phyloP scores from a whole-genome alignment of 768 basidiomycete species.

The Lentinula sp. region DNA sequence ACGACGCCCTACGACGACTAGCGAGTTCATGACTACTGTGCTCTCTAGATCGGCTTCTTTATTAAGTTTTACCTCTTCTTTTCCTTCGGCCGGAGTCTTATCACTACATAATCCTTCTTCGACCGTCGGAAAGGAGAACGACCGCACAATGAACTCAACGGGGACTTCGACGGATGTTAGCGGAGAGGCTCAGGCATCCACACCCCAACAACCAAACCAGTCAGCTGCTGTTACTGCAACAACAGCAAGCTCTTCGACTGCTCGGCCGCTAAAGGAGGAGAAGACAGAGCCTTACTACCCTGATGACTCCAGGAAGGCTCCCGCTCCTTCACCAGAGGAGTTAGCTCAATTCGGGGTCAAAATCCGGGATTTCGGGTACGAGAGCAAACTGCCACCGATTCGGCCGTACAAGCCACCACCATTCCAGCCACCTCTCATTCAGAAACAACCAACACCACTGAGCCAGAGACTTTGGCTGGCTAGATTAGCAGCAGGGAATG shows the following conservation, averaged over 20 bases:
- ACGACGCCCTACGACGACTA: too few species aligned
- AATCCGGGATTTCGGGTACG: conserved; percentile 58
- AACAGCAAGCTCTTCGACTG: neutral
- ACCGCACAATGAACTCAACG: too few species aligned
- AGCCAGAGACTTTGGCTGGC: neutral
- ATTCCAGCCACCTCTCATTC: conserved; percentile 39
- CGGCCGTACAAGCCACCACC: conserved; percentile 29
- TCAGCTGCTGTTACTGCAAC: too few species aligned
- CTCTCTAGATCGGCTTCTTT: too few species aligned
- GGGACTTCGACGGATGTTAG: too few species aligned
- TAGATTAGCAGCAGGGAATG: neutral
- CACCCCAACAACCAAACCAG: too few species aligned
- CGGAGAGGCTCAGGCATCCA: too few species aligned
- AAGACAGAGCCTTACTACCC: neutral
- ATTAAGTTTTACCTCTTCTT: too few species aligned
- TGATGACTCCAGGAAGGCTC: neutral
- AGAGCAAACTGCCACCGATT: conserved; percentile 54
- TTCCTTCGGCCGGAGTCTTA: too few species aligned
- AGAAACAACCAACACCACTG: conserved; percentile 1
- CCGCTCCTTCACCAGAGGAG: conserved; percentile 1
- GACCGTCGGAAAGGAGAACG: too few species aligned
- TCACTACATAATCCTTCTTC: too few species aligned
- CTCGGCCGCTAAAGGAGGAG: neutral
- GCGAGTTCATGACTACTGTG: too few species aligned
- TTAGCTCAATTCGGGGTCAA: conserved; percentile 1